Base-by-base conservation (phyloP, 2,329 filamentous ascomycete species). In the Bipolaris zeicola region DNA sequence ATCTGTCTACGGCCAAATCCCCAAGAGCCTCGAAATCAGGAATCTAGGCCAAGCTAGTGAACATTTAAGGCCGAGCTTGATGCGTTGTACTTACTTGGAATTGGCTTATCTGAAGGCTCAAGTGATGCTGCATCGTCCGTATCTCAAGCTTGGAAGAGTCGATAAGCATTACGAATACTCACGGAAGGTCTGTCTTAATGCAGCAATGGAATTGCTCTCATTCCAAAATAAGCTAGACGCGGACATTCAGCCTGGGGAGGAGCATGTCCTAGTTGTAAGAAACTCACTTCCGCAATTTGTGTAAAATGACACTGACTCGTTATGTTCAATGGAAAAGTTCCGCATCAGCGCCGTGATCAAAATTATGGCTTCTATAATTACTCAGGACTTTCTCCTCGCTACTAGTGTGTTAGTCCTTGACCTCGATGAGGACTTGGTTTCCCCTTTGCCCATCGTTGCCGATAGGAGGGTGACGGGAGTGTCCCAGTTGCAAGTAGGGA, bases 401-500 rank as follows among this genome's bases (percentile, higher is more conserved):
- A 78, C 78, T 41, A 81, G 80, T 55, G 74, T 83, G 18, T 64
- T 83, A 3, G 78, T 79, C 36, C 69, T 81, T 3, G 80, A 82
- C 52, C 67, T 79, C 16, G 71, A 75, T 43, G 68, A 67, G 18
- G 71, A 73, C 5, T 37, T 71, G 18, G 43, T 54, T 1, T 52
- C 56, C 8, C 65, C 68, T 6, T 47, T 68, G 13, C 60, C 59
- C 31, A 33, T 20, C 13, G 20, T 41, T 16, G 20, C 43, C 5
- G 36, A 42, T 5, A 18, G 18, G 4, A 39, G 45, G 8, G 55
- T 51, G 11, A 60, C 43, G 22, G 61, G 61, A 13, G 53, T 64
- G 3, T 31, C 2, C 28, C 54, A 55, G 10, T 61, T 73, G 16
- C 67, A 67, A 18, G 58, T 50, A 7, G 59, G 58, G 4, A 62